Percentiles rank a stretch among this genome's conserved stretches.
Evolutionary conservation across 306 rosid species (phyloP).

Genomic region (Dalbergia oliveri): DNA sequence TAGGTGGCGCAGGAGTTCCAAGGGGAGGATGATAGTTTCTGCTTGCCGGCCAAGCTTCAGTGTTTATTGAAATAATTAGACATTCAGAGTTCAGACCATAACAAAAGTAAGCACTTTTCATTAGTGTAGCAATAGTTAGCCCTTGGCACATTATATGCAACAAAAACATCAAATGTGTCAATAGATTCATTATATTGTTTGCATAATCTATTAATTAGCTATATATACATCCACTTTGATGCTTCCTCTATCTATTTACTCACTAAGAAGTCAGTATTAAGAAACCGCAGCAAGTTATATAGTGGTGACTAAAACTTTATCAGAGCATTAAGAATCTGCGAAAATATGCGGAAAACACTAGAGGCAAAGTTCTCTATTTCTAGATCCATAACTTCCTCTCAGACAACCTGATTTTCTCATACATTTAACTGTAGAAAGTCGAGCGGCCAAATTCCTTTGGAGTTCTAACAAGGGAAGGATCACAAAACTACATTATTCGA

Average conservation of each 20-base stretch:
- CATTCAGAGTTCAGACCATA: not conserved
- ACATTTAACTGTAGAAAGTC: not conserved
- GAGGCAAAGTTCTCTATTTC: not conserved
- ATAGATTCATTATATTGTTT: constrained; percentile 1
- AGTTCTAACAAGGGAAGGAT: constrained; percentile 5
- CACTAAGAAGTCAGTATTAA: not conserved
- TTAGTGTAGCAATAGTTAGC: not conserved
- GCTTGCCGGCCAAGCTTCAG: constrained; percentile 87
- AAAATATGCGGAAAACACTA: no score
- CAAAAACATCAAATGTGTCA: not conserved
- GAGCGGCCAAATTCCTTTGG: not conserved
- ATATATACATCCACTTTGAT: not conserved
- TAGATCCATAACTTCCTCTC: not conserved
- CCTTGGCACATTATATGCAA: constrained; percentile 5
- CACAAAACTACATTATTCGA: not conserved
- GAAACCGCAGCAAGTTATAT: not conserved
- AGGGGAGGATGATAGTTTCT: constrained; percentile 89
- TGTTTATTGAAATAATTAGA: not conserved
- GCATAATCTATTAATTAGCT: not conserved
- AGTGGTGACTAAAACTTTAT: not conserved
- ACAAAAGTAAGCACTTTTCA: not conserved
- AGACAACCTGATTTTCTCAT: not conserved
- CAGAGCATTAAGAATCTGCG: not conserved
- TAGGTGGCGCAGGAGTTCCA: constrained; percentile 83
- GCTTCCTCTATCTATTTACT: not conserved